A percentile compares a stretch with the other conserved stretches of the same genome.
Conservation (phyloP, 495 filamentous ascomycete species). For the Umbilicaria muhlenbergii region DNA sequence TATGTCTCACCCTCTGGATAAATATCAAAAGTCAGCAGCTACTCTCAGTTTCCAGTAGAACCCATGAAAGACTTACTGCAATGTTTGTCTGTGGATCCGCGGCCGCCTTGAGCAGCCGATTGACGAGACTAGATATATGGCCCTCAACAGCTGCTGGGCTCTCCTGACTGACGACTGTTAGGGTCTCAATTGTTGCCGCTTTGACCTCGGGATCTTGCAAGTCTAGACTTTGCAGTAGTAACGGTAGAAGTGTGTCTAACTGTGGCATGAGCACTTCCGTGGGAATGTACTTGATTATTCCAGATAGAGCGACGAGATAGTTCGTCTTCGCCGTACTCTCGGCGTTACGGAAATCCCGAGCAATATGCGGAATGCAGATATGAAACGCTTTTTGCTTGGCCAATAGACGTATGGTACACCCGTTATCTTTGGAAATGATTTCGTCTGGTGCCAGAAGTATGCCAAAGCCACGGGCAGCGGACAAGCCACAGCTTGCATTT, state of each 20-base stretch:
- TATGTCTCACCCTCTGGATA: slow-evolving; percentile 26
- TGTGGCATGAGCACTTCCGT: slow-evolving; percentile 43
- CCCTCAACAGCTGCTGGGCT: slow-evolving; percentile 38
- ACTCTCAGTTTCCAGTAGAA: too few relatives aligned
- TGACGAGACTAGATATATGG: slow-evolving; percentile 43
- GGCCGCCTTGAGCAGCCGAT: slow-evolving; percentile 37
- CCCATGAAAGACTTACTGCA: slow-evolving; percentile 2
- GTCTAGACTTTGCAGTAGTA: slow-evolving; percentile 59
- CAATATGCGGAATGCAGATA: slow-evolving; percentile 42
- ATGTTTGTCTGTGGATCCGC: slow-evolving; percentile 5
- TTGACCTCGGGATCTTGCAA: slow-evolving; percentile 40
- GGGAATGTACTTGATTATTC: slow-evolving; percentile 45
- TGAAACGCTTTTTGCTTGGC: slow-evolving; percentile 51
- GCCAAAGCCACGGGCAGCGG: slow-evolving; percentile 40
- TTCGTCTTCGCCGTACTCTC: slow-evolving; percentile 35
- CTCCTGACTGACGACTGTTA: slow-evolving; percentile 43
- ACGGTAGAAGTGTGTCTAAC: slow-evolving; percentile 41
- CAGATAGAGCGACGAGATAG: slow-evolving; percentile 50
- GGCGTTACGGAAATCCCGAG: slow-evolving; percentile 34
- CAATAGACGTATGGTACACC: slow-evolving; percentile 46
- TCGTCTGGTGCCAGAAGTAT: slow-evolving; percentile 48
- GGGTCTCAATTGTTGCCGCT: slow-evolving; percentile 43
- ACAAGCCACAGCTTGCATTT: slow-evolving; percentile 25
- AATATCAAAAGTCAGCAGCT: not conserved
- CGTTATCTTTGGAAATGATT: slow-evolving; percentile 46